These are phyloP conservation scores for Porphyridium purpureum DNA, from an alignment of 23 red algal species.

Conservation along the genomic window DNA sequence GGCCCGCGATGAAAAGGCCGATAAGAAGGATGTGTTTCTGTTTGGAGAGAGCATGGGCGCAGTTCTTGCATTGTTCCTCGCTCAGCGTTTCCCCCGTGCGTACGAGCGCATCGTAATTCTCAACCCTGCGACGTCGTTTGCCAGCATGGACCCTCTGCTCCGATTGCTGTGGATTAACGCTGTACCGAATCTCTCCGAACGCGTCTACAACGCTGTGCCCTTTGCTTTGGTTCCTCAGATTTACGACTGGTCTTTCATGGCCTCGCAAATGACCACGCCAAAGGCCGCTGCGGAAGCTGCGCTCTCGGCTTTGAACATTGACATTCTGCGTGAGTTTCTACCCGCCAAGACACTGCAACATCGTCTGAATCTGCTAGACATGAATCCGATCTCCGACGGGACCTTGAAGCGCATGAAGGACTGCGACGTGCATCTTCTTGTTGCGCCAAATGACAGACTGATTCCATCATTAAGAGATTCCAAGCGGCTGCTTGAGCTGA, in stretches of 20 bases:
- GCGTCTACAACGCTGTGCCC: constrained; percentile 26
- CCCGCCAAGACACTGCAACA: too few relatives aligned
- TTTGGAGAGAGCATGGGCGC: constrained; percentile 68
- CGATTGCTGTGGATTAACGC: not conserved
- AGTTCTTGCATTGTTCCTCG: constrained; percentile 7
- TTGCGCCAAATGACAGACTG: constrained; percentile 59
- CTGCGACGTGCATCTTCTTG: too few relatives aligned
- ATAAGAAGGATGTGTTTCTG: constrained; percentile 17
- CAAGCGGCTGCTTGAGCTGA: constrained; percentile 9
- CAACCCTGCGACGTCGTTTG: constrained; percentile 52
- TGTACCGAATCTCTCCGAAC: constrained; percentile 1
- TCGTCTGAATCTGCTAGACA: too few relatives aligned
- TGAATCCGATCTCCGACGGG: too few relatives aligned
- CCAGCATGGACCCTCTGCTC: constrained; percentile 2
- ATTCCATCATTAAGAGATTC: constrained; percentile 27
- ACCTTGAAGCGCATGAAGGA: too few relatives aligned
- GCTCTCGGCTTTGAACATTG: too few relatives aligned
- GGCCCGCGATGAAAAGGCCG: too few relatives aligned
- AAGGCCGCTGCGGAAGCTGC: too few relatives aligned
- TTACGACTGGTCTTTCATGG: not conserved
- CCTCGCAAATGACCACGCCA: not conserved
- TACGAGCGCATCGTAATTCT: constrained; percentile 17
- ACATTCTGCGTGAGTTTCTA: too few relatives aligned
- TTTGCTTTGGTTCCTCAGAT: not conserved
- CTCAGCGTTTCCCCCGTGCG: constrained; percentile 4